Conservation (phyloP, 176 grass and related monocot species). For the Oryza nivara region DNA sequence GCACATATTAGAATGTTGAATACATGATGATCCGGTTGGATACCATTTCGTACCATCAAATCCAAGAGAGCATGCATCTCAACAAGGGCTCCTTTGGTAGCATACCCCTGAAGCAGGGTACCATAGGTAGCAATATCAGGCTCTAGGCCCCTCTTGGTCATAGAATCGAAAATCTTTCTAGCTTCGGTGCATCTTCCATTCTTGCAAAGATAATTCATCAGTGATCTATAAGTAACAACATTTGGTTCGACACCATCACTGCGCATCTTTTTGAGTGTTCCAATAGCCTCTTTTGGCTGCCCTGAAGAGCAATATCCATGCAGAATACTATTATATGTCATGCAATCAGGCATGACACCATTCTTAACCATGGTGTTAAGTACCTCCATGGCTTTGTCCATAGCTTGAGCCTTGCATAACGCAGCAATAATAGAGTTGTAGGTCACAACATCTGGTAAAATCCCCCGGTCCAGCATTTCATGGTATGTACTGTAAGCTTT, state of each 20-base stretch:
- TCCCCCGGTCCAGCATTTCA: constrained; percentile 12
- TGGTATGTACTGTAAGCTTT: not conserved
- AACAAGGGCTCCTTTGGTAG: not conserved
- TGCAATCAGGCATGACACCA: too few relatives aligned
- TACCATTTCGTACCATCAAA: not conserved
- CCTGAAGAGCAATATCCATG: too few relatives aligned
- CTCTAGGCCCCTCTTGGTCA: not conserved
- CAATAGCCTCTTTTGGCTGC: too few relatives aligned
- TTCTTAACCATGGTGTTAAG: not conserved
- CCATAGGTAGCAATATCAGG: not conserved
- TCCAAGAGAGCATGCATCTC: too few relatives aligned
- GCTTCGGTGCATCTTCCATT: constrained; percentile 20
- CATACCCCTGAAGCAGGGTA: not conserved
- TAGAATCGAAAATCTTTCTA: constrained; percentile 15
- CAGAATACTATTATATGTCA: too few relatives aligned
- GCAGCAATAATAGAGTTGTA: constrained; percentile 25
- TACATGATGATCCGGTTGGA: not conserved
- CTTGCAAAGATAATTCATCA: constrained; percentile 33
- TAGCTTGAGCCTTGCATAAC: constrained; percentile 8
- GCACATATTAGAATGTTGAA: constrained; percentile 15
- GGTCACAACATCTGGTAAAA: not conserved
- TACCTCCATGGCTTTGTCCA: not conserved
- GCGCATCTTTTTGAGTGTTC: too few relatives aligned
- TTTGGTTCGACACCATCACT: too few relatives aligned
- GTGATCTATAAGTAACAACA: not conserved